A percentile compares a stretch with the other conserved stretches of the same genome.
Evolutionary conservation across 768 basidiomycete species (phyloP).

Genomic region (Serendipita sp.): DNA sequence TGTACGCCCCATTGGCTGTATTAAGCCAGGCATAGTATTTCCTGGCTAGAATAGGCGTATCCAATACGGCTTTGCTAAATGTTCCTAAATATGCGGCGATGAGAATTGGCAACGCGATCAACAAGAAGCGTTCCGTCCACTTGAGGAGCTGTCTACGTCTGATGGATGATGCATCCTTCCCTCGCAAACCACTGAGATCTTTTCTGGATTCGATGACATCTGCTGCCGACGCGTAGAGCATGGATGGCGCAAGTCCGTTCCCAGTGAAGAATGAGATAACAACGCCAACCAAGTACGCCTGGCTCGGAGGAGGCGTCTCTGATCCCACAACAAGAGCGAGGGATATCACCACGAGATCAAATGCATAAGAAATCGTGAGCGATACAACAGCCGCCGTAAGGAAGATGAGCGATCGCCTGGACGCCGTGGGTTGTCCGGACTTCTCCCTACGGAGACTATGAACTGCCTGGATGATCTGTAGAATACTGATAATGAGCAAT

Average conservation of each 20-base stretch:
- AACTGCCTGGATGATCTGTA: not conserved
- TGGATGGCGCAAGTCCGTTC: not conserved
- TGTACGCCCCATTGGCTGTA: not conserved
- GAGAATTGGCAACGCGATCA: not conserved
- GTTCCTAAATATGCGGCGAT: not conserved
- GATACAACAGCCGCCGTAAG: not conserved
- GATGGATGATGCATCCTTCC: not conserved
- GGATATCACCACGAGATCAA: not conserved
- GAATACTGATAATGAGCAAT: not conserved
- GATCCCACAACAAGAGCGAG: not conserved
- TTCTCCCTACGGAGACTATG: not conserved
- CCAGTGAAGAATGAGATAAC: not conserved
- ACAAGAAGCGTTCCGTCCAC: not conserved
- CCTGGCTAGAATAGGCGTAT: not conserved
- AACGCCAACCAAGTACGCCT: not conserved
- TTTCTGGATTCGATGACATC: not conserved
- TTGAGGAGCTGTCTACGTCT: not conserved
- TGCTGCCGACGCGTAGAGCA: not conserved
- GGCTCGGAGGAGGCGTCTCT: not conserved
- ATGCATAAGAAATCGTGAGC: not conserved
- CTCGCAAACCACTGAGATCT: not conserved
- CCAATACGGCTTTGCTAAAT: not conserved
- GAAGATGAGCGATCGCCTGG: not conserved
- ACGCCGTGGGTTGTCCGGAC: not conserved
- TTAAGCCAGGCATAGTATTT: not conserved